These are phyloP conservation scores for Trichocladium uniseriatum DNA, from an alignment of 495 filamentous ascomycete genomes.

Conservation along the genomic window DNA sequence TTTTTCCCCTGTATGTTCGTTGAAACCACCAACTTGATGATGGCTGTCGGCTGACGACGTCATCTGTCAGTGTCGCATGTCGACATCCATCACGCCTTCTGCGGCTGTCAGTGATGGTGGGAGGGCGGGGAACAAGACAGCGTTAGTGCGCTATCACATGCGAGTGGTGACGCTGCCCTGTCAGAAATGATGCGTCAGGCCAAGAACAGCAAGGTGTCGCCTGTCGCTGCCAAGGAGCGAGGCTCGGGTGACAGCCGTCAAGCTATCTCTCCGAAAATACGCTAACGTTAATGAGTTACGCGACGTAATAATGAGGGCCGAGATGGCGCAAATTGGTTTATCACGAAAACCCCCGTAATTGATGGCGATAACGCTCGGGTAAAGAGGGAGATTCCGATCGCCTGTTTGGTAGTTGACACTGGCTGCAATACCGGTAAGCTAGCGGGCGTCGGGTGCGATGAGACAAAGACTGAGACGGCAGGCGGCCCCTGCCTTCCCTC, in stretches of 20 bases:
- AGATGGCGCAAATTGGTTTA: too few species aligned
- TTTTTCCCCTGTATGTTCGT: too few species aligned
- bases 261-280: too few species aligned
- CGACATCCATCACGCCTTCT: too few species aligned
- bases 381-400: not conserved
- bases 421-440: too few species aligned
- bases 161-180: constrained; percentile 13
- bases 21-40: too few species aligned
- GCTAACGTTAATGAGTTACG: too few species aligned
- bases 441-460: not conserved
- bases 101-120: not conserved
- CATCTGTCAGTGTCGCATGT: too few species aligned
- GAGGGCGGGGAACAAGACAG: constrained; percentile 2
- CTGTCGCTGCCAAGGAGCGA: not conserved
- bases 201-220: not conserved
- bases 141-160: constrained; percentile 21
- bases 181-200: constrained; percentile 6
- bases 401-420: not conserved
- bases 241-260: not conserved
- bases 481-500: not conserved
- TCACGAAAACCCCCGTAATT: too few species aligned
- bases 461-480: too few species aligned
- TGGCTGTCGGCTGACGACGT: too few species aligned
- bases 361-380: not conserved
- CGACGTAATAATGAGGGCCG: too few species aligned